Evolutionary conservation across 1,139 yeast species (phyloP).

Genomic region (Williopsis jadinii): DNA sequence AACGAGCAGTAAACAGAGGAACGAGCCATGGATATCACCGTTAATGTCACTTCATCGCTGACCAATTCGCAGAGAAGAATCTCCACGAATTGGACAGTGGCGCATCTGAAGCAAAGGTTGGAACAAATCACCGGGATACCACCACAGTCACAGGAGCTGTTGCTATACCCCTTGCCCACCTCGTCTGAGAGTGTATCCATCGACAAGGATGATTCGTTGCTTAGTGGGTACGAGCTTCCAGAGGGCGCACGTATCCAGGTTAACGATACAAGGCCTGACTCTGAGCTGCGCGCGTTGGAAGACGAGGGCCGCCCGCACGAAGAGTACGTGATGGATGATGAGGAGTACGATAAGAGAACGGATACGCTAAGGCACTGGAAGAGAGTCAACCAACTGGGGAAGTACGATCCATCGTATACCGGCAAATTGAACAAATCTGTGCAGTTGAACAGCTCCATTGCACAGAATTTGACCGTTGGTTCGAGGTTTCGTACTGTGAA

Average conservation of each 20-base stretch:
- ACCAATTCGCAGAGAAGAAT: conserved; percentile 69
- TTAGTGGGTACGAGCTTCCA: conserved; percentile 13
- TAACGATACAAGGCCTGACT: conserved; percentile 44
- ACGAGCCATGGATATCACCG: conserved; percentile 38
- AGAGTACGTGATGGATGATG: conserved; percentile 52
- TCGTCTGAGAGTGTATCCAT: conserved; percentile 31
- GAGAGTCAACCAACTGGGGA: conserved; percentile 54
- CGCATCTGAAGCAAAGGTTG: conserved; percentile 47
- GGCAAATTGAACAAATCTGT: conserved; percentile 21
- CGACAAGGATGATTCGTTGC: conserved; percentile 13
- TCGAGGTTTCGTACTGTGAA: conserved; percentile 29
- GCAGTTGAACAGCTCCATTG: conserved; percentile 23
- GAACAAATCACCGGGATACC: conserved; percentile 78
- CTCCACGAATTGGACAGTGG: conserved; percentile 55
- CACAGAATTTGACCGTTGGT: conserved; percentile 17
- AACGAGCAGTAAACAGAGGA: conserved; percentile 8
- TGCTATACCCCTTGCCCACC: conserved; percentile 38
- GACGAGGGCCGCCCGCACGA: conserved; percentile 24
- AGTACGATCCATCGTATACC: conserved; percentile 56
- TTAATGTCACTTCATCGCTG: conserved; percentile 56
- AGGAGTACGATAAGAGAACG: conserved; percentile 53
- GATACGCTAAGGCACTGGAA: conserved; percentile 78
- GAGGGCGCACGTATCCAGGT: conserved; percentile 39
- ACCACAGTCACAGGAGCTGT: conserved; percentile 49
- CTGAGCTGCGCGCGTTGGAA: conserved; percentile 35